These are phyloP conservation scores for Geranium incanum DNA, from an alignment of 441 rosid genomes.

Conservation along the genomic window DNA sequence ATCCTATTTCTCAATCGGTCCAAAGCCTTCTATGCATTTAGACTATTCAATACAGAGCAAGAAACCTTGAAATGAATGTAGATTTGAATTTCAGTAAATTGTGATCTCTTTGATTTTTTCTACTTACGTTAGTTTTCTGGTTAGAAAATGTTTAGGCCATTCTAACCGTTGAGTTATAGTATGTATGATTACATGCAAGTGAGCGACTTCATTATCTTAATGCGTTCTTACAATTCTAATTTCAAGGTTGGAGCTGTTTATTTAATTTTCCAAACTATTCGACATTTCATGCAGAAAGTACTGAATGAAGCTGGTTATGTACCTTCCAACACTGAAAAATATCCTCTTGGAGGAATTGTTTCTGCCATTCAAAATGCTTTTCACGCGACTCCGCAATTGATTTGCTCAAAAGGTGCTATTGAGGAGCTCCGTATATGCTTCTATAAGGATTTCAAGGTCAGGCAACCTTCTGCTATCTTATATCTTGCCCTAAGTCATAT, in stretches of 20 bases:
- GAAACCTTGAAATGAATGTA: background rate
- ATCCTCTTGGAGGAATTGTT: constrained; percentile 81
- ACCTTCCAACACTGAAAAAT: constrained; percentile 78
- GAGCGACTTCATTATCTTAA: background rate
- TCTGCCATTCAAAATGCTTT: constrained; percentile 83
- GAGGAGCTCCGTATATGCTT: constrained; percentile 77
- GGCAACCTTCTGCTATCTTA: constrained; percentile 14
- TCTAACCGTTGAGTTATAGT: no score
- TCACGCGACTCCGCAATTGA: constrained; percentile 57
- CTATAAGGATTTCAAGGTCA: constrained; percentile 76
- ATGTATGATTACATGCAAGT: background rate
- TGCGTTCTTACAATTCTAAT: constrained; percentile 15
- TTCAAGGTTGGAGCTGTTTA: constrained; percentile 45
- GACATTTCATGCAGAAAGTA: constrained; percentile 45
- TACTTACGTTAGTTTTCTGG: no score
- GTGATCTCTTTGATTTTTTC: background rate
- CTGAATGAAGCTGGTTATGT: constrained; percentile 77
- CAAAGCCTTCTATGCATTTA: background rate
- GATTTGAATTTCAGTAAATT: background rate
- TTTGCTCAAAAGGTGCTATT: constrained; percentile 59
- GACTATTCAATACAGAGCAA: no score
- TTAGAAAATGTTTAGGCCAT: no score
- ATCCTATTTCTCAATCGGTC: background rate
- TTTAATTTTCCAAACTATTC: background rate
- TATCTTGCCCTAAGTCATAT: background rate